Percentiles rank a stretch among this genome's conserved stretches.
Evolutionary conservation across 768 basidiomycete species (phyloP).

Genomic region (Boletus edulis): DNA sequence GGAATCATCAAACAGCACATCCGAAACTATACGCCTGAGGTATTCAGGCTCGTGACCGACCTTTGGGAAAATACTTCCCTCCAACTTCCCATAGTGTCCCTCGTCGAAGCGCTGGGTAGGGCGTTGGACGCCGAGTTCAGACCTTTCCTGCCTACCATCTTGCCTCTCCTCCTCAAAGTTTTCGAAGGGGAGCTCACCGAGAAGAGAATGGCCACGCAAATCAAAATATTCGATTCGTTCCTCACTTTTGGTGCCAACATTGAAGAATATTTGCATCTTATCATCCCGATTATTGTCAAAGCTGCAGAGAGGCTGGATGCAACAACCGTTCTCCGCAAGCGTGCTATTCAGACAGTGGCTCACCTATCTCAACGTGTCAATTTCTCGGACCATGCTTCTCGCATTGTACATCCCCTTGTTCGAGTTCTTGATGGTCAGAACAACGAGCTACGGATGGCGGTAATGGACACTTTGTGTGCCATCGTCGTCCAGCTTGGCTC

Average conservation of each 20-base stretch:
- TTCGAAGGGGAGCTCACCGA: constrained; percentile 89
- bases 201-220: constrained; percentile 72
- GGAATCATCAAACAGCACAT: constrained; percentile 97
- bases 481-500: constrained; percentile 91
- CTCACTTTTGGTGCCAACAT: constrained; percentile 94
- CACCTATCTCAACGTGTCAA: constrained; percentile 90
- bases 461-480: constrained; percentile 92
- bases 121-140: constrained; percentile 97
- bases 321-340: constrained; percentile 72
- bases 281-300: constrained; percentile 91
- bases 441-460: constrained; percentile 79
- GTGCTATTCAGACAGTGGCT: constrained; percentile 89
- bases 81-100: constrained; percentile 87
- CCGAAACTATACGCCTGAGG: constrained; percentile 82
- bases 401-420: constrained; percentile 94
- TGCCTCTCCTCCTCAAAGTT: constrained; percentile 86
- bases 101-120: constrained; percentile 90
- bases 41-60: constrained; percentile 83
- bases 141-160: constrained; percentile 86
- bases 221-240: constrained; percentile 93
- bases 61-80: constrained; percentile 85
- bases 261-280: constrained; percentile 96
- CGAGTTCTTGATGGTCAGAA: constrained; percentile 73
- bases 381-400: constrained; percentile 95
- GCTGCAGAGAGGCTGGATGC: constrained; percentile 84